phyloP scores from a whole-genome alignment of 306 rosid genomes.

The Dryas octopetala region DNA sequence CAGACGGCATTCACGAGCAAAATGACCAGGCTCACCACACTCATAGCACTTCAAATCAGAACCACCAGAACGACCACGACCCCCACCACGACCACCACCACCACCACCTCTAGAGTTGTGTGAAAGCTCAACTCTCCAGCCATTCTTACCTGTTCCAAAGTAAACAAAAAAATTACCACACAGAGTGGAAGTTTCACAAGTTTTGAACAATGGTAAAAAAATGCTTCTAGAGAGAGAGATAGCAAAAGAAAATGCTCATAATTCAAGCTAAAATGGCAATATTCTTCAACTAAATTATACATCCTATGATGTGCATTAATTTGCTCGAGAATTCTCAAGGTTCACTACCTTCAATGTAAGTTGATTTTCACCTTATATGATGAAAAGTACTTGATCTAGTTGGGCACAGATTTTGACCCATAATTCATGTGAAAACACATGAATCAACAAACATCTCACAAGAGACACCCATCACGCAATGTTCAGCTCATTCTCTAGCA shows the following conservation, averaged over 20 bases:
- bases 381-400: no score
- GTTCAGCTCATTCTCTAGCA: background rate
- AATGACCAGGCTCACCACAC: constrained; percentile 99
- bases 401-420: no score
- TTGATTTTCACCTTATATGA: no score
- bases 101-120: constrained; percentile 94
- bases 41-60: constrained; percentile 97
- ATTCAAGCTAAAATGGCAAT: no score
- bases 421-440: no score
- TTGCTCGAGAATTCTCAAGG: no score
- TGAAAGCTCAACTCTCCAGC: constrained; percentile 98
- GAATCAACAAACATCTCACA: background rate
- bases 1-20: constrained; percentile 92
- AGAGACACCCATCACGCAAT: background rate
- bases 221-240: background rate
- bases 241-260: no score
- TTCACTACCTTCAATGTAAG: no score
- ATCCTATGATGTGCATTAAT: no score
- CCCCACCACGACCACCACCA: constrained; percentile 68
- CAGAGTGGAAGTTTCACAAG: background rate
- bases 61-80: constrained; percentile 89
- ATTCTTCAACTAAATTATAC: no score
- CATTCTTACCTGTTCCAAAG: constrained; percentile 75
- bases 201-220: background rate
- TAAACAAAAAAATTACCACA: background rate